Conservation (phyloP, 2,329 filamentous ascomycete genomes). For the Botrytis galanthina region DNA sequence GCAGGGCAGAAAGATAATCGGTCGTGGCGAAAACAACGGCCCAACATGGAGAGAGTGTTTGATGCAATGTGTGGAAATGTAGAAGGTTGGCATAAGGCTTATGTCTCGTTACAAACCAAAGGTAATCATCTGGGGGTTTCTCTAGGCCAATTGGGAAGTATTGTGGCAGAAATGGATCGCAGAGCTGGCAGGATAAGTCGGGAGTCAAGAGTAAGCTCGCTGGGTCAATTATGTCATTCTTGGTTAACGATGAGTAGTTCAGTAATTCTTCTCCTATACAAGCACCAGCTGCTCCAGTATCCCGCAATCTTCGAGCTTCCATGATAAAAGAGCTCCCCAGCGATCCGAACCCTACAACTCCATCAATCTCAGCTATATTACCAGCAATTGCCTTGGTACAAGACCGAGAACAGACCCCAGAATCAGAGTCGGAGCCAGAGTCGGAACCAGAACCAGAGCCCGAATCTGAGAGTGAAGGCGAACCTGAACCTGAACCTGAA, state of each 20-base stretch:
- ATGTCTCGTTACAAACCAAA: conserved; percentile 72
- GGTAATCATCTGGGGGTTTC: conserved; percentile 67
- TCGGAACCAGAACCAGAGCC: conserved; percentile 20
- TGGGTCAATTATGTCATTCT: neutral
- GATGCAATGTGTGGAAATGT: conserved; percentile 90
- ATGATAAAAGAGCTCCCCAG: conserved; percentile 34
- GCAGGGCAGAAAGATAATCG: conserved; percentile 60
- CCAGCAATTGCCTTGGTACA: conserved; percentile 35
- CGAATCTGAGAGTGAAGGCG: conserved; percentile 21
- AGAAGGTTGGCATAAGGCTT: conserved; percentile 82
- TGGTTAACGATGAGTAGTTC: conserved; percentile 23
- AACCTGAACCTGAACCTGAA: conserved; percentile 25
- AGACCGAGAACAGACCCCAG: conserved; percentile 34
- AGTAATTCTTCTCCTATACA: conserved; percentile 18
- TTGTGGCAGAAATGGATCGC: conserved; percentile 82
- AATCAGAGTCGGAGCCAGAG: conserved; percentile 18
- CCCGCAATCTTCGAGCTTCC: conserved; percentile 32
- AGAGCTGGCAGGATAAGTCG: conserved; percentile 81
- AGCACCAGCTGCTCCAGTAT: conserved; percentile 19
- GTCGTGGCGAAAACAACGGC: conserved; percentile 59
- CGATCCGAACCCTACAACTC: conserved; percentile 35
- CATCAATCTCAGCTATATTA: conserved; percentile 34
- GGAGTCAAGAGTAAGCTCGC: conserved; percentile 63
- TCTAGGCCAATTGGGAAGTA: conserved; percentile 69
- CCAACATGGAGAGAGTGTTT: conserved; percentile 68